A percentile compares a stretch with the other conserved stretches of the same genome.
phyloP scores from a whole-genome alignment of 1,139 yeast species.

The Starmera stellimalicola region DNA sequence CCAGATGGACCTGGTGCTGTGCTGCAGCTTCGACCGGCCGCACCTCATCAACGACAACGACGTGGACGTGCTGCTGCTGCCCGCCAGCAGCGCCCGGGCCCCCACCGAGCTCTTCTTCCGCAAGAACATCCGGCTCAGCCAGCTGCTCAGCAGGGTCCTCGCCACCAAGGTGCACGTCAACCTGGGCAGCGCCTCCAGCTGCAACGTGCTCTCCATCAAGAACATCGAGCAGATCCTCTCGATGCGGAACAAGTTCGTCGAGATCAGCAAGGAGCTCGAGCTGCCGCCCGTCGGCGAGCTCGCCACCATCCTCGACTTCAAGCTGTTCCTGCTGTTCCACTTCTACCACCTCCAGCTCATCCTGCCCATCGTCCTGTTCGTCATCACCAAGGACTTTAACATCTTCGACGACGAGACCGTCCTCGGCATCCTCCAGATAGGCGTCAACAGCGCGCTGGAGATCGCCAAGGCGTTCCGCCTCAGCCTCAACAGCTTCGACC shows the following conservation, averaged over 20 bases:
- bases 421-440: constrained; percentile 25
- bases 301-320: constrained; percentile 26
- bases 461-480: constrained; percentile 26
- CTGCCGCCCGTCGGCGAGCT: constrained; percentile 18
- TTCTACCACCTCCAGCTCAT: constrained; percentile 29
- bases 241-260: constrained; percentile 23
- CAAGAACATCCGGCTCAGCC: constrained; percentile 22
- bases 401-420: constrained; percentile 27
- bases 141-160: constrained; percentile 27
- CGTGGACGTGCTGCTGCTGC: constrained; percentile 70
- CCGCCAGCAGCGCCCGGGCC: constrained; percentile 47
- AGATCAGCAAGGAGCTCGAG: constrained; percentile 22
- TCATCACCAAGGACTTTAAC: constrained; percentile 22
- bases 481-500: constrained; percentile 22
- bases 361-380: constrained; percentile 29
- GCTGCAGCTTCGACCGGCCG: constrained; percentile 33
- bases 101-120: constrained; percentile 22
- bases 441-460: constrained; percentile 27
- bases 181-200: constrained; percentile 27
- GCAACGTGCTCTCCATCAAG: constrained; percentile 21
- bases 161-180: constrained; percentile 25
- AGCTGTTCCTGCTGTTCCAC: constrained; percentile 28
- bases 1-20: constrained; percentile 26
- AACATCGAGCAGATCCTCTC: constrained; percentile 29
- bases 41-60: constrained; percentile 31